Conservation (phyloP, 345 rosid species). For the Lenwebbia sp. region DNA sequence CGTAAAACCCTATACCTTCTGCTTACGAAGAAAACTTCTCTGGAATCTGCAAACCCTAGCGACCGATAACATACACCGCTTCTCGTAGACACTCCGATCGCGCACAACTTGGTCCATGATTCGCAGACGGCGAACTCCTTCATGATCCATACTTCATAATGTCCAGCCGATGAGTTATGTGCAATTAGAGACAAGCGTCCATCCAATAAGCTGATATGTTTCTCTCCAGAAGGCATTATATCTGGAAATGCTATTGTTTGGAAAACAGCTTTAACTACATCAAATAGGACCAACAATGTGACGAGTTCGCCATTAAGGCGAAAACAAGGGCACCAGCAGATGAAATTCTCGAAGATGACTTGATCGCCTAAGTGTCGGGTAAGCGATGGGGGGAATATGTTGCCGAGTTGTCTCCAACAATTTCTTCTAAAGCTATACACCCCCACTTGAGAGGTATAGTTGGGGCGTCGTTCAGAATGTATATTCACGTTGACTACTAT, state of each 20-base stretch:
- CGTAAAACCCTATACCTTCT: rapidly evolving
- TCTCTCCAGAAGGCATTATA: not conserved
- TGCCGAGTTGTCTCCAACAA: not conserved
- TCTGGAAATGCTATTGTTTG: not conserved
- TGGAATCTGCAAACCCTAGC: not conserved
- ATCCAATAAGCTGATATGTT: not conserved
- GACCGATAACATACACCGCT: rapidly evolving
- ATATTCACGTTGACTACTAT: not conserved
- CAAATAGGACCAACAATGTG: not conserved
- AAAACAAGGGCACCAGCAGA: not conserved
- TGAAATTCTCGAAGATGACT: not conserved
- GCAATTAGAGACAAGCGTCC: not conserved
- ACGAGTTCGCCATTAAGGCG: not conserved
- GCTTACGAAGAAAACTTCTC: not conserved
- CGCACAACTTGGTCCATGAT: not conserved
- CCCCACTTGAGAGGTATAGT: not conserved
- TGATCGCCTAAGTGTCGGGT: not conserved
- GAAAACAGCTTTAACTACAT: not conserved
- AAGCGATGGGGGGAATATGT: not conserved
- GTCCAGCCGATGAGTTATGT: not conserved
- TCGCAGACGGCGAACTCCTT: not conserved
- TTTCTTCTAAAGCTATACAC: not conserved
- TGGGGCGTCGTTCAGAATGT: not conserved
- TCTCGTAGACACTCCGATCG: not conserved
- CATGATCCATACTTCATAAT: not conserved